Evolutionary conservation across 2,329 filamentous ascomycete species (phyloP).

Genomic region (Aspergillus fumigatiaffinis): DNA sequence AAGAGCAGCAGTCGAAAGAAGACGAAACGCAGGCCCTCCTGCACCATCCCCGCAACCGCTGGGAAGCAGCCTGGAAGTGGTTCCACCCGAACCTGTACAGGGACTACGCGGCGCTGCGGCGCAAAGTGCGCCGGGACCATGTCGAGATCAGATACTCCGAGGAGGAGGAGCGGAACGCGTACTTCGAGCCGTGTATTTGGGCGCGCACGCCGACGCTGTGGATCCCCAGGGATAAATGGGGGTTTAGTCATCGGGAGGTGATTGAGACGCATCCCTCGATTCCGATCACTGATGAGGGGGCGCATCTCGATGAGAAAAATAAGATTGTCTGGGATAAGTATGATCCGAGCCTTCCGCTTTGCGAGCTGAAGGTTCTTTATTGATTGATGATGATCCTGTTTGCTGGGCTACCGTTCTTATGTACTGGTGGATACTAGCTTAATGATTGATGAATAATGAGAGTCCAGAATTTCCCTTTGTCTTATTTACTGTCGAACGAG

Average conservation of each 20-base stretch:
- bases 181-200: constrained; percentile 67
- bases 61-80: constrained; percentile 32
- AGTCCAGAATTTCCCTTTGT: background rate
- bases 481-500: background rate
- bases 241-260: constrained; percentile 72
- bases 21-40: constrained; percentile 19
- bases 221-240: constrained; percentile 73
- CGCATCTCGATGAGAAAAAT: constrained; percentile 66
- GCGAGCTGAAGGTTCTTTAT: constrained; percentile 51
- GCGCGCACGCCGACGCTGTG: constrained; percentile 65
- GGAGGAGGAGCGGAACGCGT: constrained; percentile 62
- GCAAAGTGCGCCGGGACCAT: constrained; percentile 60
- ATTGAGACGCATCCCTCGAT: constrained; percentile 67
- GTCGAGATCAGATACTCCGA: constrained; percentile 58
- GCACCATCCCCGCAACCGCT: constrained; percentile 1
- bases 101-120: constrained; percentile 69
- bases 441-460: background rate
- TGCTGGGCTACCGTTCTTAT: background rate
- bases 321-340: constrained; percentile 60
- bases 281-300: constrained; percentile 74
- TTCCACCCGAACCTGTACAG: constrained; percentile 72
- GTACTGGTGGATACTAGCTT: background rate
- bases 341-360: constrained; percentile 54
- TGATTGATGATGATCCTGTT: constrained; percentile 17
- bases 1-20: constrained; percentile 39